Evolutionary conservation across 164 flowering plant genomes (phyloP), one percentile per base, ranked within the genome.

Genomic region (Nymphaea thermarum): DNA sequence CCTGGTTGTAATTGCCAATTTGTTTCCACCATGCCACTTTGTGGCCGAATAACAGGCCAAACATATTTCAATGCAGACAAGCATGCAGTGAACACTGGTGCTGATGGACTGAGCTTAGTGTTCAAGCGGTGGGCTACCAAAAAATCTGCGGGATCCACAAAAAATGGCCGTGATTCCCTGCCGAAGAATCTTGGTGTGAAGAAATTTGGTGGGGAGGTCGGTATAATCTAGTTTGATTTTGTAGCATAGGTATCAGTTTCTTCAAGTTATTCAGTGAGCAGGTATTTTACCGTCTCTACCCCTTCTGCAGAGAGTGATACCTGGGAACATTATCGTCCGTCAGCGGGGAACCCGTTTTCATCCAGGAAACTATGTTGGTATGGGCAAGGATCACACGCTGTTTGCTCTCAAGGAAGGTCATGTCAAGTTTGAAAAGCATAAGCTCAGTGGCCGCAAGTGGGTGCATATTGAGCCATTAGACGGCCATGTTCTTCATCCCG

Each of bases 131-230:
- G 98, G 97, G 99, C 99, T 65, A 83, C 96, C 59, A 94, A 94
- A 65, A 94, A 94, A 79, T 73, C 95, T 5, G 96, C 93, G 16
- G 97, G 99, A 17, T 94, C 95, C 6, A 82, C 98, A 18, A 94
- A 94, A 81, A 94, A 94, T 71, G 99, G 99, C 10, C 82, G 99
- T 8, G 99, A 94, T 75, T 94, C 99, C 4, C 81, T 85, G 4
- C 99, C 99, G 16, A 91, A 91, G 80, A 67, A 76, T 74, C 88
- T 94, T 65, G 99, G 98, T 8, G 97, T 91, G 45, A 94, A 94
- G 83, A 94, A 94, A 78, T 91, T 86, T 73, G 99, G 98, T 66
- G 99, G 99, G n/a, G 96, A 91, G 93, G 98, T 91, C 25, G 71
- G 77, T 47, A 55, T 6, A 4, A 51, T 66, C 57, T 15, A 36